Evolutionary conservation across 345 rosid genomes (phyloP).

Genomic region (Citrus hindsii): DNA sequence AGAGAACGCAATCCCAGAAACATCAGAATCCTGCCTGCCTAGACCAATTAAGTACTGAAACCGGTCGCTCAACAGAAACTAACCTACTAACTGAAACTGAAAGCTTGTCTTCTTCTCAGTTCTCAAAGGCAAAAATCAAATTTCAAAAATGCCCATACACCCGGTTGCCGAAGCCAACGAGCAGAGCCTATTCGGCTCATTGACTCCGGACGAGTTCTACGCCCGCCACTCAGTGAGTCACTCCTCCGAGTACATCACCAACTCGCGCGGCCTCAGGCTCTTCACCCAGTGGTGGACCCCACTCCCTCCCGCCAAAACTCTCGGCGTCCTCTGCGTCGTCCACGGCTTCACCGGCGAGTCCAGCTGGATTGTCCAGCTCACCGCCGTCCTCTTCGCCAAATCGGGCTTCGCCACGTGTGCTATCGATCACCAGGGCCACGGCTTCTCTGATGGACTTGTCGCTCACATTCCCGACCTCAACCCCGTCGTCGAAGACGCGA

Average conservation of each 20-base stretch:
- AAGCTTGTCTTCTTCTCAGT: neutral
- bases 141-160: slow-evolving; percentile 44
- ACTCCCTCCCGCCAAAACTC: slow-evolving; percentile 37
- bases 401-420: slow-evolving; percentile 80
- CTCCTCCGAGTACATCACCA: slow-evolving; percentile 66
- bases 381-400: slow-evolving; percentile 72
- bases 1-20: neutral
- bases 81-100: neutral
- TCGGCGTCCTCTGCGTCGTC: slow-evolving; percentile 71
- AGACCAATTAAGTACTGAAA: neutral
- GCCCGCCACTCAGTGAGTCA: slow-evolving; percentile 67
- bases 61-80: neutral
- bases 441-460: slow-evolving; percentile 76
- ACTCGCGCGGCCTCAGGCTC: slow-evolving; percentile 67
- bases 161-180: slow-evolving; percentile 71
- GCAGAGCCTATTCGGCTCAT: slow-evolving; percentile 60
- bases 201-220: slow-evolving; percentile 68
- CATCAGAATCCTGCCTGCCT: neutral
- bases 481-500: slow-evolving; percentile 80
- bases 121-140: neutral
- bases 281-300: slow-evolving; percentile 95
- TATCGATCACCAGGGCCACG: slow-evolving; percentile 97
- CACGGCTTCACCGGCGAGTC: slow-evolving; percentile 96
- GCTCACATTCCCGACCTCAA: slow-evolving; percentile 73
- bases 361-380: slow-evolving; percentile 72